phyloP scores from a whole-genome alignment of 495 filamentous ascomycete species.

The Stereocaulon alpinum region DNA sequence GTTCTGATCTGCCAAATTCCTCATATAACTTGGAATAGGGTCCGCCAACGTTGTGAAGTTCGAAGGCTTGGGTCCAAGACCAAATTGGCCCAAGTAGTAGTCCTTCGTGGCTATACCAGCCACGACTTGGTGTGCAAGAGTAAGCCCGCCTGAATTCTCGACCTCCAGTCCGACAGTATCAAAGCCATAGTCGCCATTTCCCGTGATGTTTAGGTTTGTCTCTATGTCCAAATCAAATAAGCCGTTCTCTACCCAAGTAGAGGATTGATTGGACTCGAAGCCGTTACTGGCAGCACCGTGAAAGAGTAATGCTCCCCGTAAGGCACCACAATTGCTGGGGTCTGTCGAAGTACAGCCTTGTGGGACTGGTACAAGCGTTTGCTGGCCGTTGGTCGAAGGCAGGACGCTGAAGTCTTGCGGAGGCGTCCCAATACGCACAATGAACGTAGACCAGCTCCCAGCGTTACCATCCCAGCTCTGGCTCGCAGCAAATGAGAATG shows the following conservation, averaged over 20 bases:
- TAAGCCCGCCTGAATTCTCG: background rate
- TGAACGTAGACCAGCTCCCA: conserved; percentile 33
- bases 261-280: conserved; percentile 40
- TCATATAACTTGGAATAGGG: conserved; percentile 37
- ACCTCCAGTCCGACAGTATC: conserved; percentile 29
- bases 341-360: conserved; percentile 30
- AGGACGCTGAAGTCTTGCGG: conserved; percentile 27
- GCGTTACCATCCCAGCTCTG: conserved; percentile 25
- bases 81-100: conserved; percentile 50
- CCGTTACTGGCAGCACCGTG: conserved; percentile 27
- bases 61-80: conserved; percentile 35
- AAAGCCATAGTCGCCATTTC: conserved; percentile 49
- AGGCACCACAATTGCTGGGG: background rate
- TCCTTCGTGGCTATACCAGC: conserved; percentile 35
- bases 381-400: conserved; percentile 24
- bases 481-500: background rate
- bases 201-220: conserved; percentile 36
- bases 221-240: conserved; percentile 45
- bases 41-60: conserved; percentile 28
- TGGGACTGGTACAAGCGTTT: conserved; percentile 28
- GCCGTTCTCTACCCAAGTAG: conserved; percentile 46
- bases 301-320: background rate
- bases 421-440: conserved; percentile 29
- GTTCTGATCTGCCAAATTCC: conserved; percentile 33
- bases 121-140: conserved; percentile 29